Conservation (phyloP, 805 yeast species). For the Candida andamanensis region DNA sequence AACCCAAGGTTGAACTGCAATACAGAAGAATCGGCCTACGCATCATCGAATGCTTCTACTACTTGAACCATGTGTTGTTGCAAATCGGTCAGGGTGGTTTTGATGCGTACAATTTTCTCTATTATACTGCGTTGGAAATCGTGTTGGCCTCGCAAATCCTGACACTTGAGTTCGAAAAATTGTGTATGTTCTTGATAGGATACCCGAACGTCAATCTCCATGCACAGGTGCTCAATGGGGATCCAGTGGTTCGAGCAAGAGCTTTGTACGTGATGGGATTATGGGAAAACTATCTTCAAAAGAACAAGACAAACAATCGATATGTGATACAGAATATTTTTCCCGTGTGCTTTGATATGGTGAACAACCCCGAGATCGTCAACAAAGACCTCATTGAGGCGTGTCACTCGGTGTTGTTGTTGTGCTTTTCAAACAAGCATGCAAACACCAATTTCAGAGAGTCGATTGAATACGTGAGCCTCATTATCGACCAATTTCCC, state of each 20-base stretch:
- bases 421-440: constrained; percentile 27
- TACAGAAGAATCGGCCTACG: constrained; percentile 23
- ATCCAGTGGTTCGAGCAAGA: constrained; percentile 31
- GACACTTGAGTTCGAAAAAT: constrained; percentile 21
- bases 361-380: constrained; percentile 16
- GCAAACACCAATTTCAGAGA: constrained; percentile 14
- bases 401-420: constrained; percentile 53
- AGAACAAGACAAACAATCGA: constrained; percentile 10
- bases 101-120: constrained; percentile 57
- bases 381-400: constrained; percentile 47
- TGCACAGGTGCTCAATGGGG: constrained; percentile 19
- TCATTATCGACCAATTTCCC: constrained; percentile 56
- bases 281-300: constrained; percentile 42
- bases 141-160: constrained; percentile 18
- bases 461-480: constrained; percentile 37
- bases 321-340: constrained; percentile 22
- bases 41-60: constrained; percentile 38
- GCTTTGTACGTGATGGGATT: constrained; percentile 43
- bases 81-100: constrained; percentile 62
- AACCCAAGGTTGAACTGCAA: constrained; percentile 15
- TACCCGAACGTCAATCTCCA: constrained; percentile 28
- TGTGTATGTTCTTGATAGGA: constrained; percentile 29
- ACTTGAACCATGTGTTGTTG: constrained; percentile 44
- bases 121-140: constrained; percentile 43
- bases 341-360: constrained; percentile 30